Base-by-base conservation (phyloP, 331 rosid genomes). In the Malus hybrid region DNA sequence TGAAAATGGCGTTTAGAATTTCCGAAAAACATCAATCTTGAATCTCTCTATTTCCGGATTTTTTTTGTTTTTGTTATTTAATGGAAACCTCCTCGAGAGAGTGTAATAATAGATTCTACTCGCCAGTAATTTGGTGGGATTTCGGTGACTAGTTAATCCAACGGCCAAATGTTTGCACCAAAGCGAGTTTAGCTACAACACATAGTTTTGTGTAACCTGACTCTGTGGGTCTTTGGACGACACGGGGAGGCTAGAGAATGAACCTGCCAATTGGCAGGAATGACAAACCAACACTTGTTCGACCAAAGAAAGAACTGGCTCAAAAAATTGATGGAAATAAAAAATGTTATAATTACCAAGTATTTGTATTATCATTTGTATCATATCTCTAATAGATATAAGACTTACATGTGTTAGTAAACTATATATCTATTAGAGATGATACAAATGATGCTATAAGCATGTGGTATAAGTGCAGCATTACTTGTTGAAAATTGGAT, bases 391-490 rank as follows among this genome's bases (percentile, higher is more conserved):
- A 36, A 36, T 36, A 36, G 3, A 36, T 3, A 36, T 36, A 1
- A 36, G 1, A 36, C 1, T 0, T 2, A 36, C 0, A 36, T 36
- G 44, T 8, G 0, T 36, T 36, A 1, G 1, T 8, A 36, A 0
- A 3, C 1, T 36, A 1, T 36, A 36, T 0, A 36, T 36, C 2
- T 8, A 36, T 8, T 36, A 7, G 44, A 36, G 1, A 36, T 36
- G 3, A 36, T 36, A 8, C 11, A 36, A 36, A 36, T 36, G 3
- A 36, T 36, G 11, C 3, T 36, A 8, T 36, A 8, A 7, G 24
- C 2, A 36, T 8, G 44, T 36, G 44, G 44, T 36, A 36, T 2
- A 36, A 36, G 11, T 8, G 1, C 0, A 2, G 0, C 11, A 36
- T 36, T 36, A 36, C 44, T 36, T 36, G 42, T 1, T 36, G 1